phyloP scores from a whole-genome alignment of 805 yeast genomes.

The Suhomyces prunicola region DNA sequence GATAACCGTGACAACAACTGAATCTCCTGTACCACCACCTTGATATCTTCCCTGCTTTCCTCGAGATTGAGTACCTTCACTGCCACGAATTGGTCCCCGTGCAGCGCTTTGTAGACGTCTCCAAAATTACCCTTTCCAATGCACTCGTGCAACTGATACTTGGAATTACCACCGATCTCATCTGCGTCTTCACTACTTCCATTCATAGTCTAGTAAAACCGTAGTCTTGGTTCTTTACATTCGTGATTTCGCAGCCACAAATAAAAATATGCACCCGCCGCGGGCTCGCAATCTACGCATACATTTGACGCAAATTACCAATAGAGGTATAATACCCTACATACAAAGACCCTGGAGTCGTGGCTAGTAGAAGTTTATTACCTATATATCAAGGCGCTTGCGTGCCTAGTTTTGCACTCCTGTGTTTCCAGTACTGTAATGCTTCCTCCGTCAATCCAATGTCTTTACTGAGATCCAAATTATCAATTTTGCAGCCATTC shows the following conservation, averaged over 20 bases:
- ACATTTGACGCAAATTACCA: not conserved
- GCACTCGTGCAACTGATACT: conserved; percentile 44
- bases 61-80: conserved; percentile 85
- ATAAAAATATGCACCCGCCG: not conserved
- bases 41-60: conserved; percentile 71
- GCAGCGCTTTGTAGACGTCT: conserved; percentile 66
- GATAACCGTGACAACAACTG: conserved; percentile 64
- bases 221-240: not conserved
- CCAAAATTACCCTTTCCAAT: conserved; percentile 87
- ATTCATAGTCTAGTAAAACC: not conserved
- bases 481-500: conserved; percentile 53
- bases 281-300: not conserved
- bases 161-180: not conserved
- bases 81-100: conserved; percentile 54
- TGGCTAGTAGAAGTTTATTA: not conserved
- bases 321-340: not conserved
- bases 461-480: conserved; percentile 22
- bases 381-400: not conserved
- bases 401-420: conserved; percentile 8
- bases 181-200: not conserved
- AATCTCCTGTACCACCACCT: conserved; percentile 71
- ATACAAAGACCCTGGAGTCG: not conserved
- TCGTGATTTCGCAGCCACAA: conserved; percentile 12
- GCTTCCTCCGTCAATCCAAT: conserved; percentile 46
- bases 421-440: conserved; percentile 48